Evolutionary conservation across 768 basidiomycete species (phyloP), one percentile per base, ranked within the genome.

Genomic region (Boletus vinaceobasis): DNA sequence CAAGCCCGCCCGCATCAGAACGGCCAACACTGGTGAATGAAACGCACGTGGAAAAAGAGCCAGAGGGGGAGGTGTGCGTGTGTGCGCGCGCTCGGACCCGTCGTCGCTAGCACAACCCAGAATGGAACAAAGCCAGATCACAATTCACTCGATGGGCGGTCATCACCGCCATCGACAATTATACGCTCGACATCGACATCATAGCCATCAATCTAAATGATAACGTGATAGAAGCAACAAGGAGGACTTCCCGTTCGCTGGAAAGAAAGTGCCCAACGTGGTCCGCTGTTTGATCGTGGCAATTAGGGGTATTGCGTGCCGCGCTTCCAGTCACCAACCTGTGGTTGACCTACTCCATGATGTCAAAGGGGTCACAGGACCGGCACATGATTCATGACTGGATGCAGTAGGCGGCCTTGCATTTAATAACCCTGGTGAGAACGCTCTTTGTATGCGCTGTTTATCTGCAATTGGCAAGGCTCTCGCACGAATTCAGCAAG

Each of bases 41-140:
- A 58, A 59, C n/a, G 35, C 57, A 46, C 43, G 51, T 60, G 51
- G 48, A 38, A 32, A 6, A 27, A 32, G 19, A 38, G 29, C 3
- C 15, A 48, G 33, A 21, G 21, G 1, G 15, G 19, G 9, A 10
- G 21, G 21, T 23, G 55, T 40, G 8, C 21, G 13, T 13, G 23
- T 26, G 33, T 31, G 37, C 46, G 27, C 15, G n/a, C n/a, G 7
- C 17, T 60, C 62, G 53, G 62, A n/a, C 31, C 63, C 62, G 59
- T 26, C 39, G 32, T 36, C 45, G 35, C 48, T 4, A 21, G 40
- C 39, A 19, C 5, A 19, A 23, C 36, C 46, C 29, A 40, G 37
- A 60, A 50, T 38, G 47, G 43, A 32, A 14, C 37, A 42, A n/a
- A 42, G 32, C 29, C 43, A 23, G 2, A 50, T 53, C 52, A 50